A percentile compares a stretch with the other conserved stretches of the same genome.
These are phyloP conservation scores for Pseudocercospora eumusae DNA, from an alignment of 2,329 filamentous ascomycete genomes.

Conservation along the genomic window DNA sequence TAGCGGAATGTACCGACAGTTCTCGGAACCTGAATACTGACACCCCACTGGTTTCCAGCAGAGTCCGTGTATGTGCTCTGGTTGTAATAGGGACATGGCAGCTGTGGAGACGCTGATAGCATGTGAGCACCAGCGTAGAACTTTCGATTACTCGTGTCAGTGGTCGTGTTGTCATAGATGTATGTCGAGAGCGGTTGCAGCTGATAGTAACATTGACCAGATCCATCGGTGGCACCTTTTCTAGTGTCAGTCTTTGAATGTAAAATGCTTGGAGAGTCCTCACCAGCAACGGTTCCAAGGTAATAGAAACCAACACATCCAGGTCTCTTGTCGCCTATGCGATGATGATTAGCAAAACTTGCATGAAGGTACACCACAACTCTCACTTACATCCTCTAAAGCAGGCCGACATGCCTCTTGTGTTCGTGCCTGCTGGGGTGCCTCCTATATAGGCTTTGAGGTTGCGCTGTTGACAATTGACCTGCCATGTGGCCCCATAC, in stretches of 20 bases:
- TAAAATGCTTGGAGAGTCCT: background rate
- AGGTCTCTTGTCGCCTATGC: conserved; percentile 16
- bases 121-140: conserved; percentile 8
- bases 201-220: conserved; percentile 13
- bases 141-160: background rate
- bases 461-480: conserved; percentile 21
- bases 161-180: background rate
- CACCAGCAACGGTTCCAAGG: conserved; percentile 14
- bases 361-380: too few relatives aligned
- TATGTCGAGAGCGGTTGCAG: background rate
- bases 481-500: conserved; percentile 23
- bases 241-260: conserved; percentile 2
- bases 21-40: background rate
- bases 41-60: conserved; percentile 10
- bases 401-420: conserved; percentile 26
- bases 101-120: background rate
- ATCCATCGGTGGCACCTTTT: conserved; percentile 10
- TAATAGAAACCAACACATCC: conserved; percentile 23
- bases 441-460: conserved; percentile 3
- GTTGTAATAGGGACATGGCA: conserved; percentile 12
- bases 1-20: background rate
- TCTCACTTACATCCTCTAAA: conserved; percentile 20
- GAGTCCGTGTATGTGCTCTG: conserved; percentile 1
- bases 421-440: conserved; percentile 17
- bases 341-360: background rate